These are phyloP conservation scores for Fusarium algeriense DNA, from an alignment of 2,329 filamentous ascomycete genomes.

Conservation along the genomic window DNA sequence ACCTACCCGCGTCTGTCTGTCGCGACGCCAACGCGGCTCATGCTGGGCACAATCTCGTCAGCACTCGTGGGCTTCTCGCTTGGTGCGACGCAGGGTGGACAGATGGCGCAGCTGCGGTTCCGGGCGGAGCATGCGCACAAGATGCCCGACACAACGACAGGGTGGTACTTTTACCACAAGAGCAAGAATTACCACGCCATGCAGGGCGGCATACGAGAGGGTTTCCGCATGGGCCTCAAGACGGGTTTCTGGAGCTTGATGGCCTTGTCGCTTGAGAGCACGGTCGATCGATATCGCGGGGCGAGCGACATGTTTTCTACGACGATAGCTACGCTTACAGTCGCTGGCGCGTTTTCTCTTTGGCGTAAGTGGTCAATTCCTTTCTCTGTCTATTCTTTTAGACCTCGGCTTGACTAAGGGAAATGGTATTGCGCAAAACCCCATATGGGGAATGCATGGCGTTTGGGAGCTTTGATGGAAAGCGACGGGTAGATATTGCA, in stretches of 20 bases:
- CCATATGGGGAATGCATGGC: slow-evolving; percentile 37
- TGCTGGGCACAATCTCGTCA: slow-evolving; percentile 72
- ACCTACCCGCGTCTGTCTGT: slow-evolving; percentile 68
- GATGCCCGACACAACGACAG: slow-evolving; percentile 82
- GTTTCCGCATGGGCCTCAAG: slow-evolving; percentile 77
- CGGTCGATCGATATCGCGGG: slow-evolving; percentile 79
- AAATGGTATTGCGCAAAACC: slow-evolving; percentile 22
- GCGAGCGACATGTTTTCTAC: slow-evolving; percentile 84
- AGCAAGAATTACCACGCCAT: slow-evolving; percentile 93
- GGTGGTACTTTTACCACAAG: slow-evolving; percentile 99
- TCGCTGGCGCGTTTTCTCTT: slow-evolving; percentile 87
- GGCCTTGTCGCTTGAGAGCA: slow-evolving; percentile 87
- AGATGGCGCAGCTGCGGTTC: slow-evolving; percentile 83
- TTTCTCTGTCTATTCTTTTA: background rate
- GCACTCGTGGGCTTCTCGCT: slow-evolving; percentile 77
- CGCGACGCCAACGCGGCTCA: slow-evolving; percentile 73
- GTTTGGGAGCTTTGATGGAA: slow-evolving; percentile 35
- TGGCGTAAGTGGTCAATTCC: slow-evolving; percentile 72
- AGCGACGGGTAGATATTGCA: slow-evolving; percentile 46
- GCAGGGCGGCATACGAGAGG: slow-evolving; percentile 82
- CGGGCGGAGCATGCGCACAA: slow-evolving; percentile 97
- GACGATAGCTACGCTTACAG: slow-evolving; percentile 82
- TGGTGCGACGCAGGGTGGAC: slow-evolving; percentile 78
- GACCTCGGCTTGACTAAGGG: slow-evolving; percentile 30
- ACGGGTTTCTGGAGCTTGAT: slow-evolving; percentile 79